Evolutionary conservation across 2,329 filamentous ascomycete genomes (phyloP).

Genomic region (Calonectria montana): DNA sequence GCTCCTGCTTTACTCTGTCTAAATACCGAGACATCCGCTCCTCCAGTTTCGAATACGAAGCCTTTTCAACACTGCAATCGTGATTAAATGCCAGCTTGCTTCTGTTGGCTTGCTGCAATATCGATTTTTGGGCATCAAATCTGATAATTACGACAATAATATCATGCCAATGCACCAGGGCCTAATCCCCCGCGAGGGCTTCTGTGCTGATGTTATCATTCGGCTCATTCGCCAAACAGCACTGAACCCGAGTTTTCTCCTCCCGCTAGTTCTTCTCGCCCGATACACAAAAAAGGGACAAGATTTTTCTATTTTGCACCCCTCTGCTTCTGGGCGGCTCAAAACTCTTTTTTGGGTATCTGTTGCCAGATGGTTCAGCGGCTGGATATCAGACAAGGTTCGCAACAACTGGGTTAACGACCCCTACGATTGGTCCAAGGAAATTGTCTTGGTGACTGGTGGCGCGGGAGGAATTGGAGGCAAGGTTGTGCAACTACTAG

Average conservation of each 20-base stretch:
- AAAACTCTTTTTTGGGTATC: constrained; percentile 46
- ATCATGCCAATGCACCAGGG: constrained; percentile 60
- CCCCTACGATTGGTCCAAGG: constrained; percentile 73
- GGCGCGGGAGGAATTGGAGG: constrained; percentile 80
- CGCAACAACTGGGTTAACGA: constrained; percentile 51
- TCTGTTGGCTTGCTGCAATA: not conserved
- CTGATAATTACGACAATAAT: not conserved
- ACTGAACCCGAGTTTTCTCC: constrained; percentile 72
- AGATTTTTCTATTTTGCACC: constrained; percentile 64
- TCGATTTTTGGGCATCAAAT: not conserved
- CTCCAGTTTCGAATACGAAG: not conserved
- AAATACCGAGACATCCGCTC: constrained; percentile 8
- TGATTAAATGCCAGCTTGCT: not conserved
- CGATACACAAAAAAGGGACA: constrained; percentile 73
- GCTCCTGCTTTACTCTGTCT: not conserved
- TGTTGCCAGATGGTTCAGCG: constrained; percentile 41
- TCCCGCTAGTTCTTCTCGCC: constrained; percentile 72
- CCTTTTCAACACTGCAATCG: not conserved
- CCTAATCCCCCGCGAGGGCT: constrained; percentile 66
- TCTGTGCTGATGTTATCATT: constrained; percentile 70
- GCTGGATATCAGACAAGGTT: constrained; percentile 47
- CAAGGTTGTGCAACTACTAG: constrained; percentile 72
- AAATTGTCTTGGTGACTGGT: constrained; percentile 80
- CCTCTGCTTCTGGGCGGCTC: constrained; percentile 62
- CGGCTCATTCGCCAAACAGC: constrained; percentile 69